Evolutionary conservation across 176 grass and related monocot species (phyloP), one percentile per base, ranked within the genome.

Genomic region (Stipa capillata): DNA sequence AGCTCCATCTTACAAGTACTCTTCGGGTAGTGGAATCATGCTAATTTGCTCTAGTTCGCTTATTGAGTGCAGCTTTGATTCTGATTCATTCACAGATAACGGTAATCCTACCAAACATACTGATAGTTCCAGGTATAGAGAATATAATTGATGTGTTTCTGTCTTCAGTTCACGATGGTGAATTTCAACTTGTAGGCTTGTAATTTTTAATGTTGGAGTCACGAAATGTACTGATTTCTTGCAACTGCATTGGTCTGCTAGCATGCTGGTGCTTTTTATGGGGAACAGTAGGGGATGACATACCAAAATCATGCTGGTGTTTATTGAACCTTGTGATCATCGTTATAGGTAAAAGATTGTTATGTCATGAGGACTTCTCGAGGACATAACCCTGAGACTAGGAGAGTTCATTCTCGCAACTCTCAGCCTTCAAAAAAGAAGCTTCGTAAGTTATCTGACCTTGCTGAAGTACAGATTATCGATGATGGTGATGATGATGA

Each of bases 391-490:
- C 9, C 45, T 55, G 29, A 62, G 53, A 11, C 4, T 28, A 34
- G 47, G 45, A 65, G 39, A 42, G 44, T 47, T 65, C 47, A 65
- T 88, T 24, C 66, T 73, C n/a, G 12, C 56, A 73, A 79, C 32
- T 60, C 70, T 34, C 65, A 8, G 31, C 67, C 39, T 65, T 45
- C 65, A 56, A 83, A 72, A 73, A 79, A 37, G 66, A 88, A 72
- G 37, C 8, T 49, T 58, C 3, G 0, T 7, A 49, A 50, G 15
- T 32, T 72, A 57, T 10, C 58, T 79, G 80, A 83, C 13, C 73
- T 35, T 43, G 65, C 72, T 65, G 67, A 73, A 79, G 67, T 73
- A 60, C 76, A 65, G 7, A 21, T 71, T 18, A 62, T 78, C 39
- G 73, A 65, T 21, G 54, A 73, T 44, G 75, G 69, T n/a, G 64